Evolutionary conservation across 352 stramenopile genomes (phyloP), one percentile per base, ranked within the genome.

Genomic region (Globisporangium irregulare): DNA sequence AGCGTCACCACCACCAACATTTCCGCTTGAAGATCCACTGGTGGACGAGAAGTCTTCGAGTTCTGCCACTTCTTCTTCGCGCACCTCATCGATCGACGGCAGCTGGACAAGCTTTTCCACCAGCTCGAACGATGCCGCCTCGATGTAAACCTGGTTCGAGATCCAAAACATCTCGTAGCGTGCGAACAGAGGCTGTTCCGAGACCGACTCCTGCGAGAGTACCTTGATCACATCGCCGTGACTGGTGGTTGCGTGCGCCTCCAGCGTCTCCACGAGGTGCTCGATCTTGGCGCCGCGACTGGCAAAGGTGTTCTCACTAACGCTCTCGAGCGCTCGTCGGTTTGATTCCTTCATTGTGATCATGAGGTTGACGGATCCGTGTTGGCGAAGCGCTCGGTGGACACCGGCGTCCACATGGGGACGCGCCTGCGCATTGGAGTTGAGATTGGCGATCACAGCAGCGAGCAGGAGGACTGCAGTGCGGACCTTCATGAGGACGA

Each of bases 91-190:
- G 18, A 74, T 59, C 3, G 22, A 51, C 20, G 63, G 36, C 22
- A 77, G 55, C 25, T 53, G 29, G 43, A 55, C 63, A 43, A 77
- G 60, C 64, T 64, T 64, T 51, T 78, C 69, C 20, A 78, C 43
- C 10, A 78, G 41, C 60, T 68, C 69, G 25, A 56, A 58, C 24
- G 69, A 74, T 43, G 73, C 73, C 22, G 56, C 67, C 46, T 73
- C 69, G 34, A 78, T 61, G 36, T 54, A 74, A 51, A 76, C 57
- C 62, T 73, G 65, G 66, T 73, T 76, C 20, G 58, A 56, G 70
- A 78, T 74, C 73, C 73, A 78, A 55, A 76, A 75, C 57, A 59
- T 48, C 72, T 78, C 29, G 22, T 64, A 69, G 27, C 43, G 57
- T 24, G 55, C 20, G 55, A 67, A 76, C 41, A 73, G 38, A 10